Conservation (phyloP, 306 rosid genomes). For the Arachis stenosperma region DNA sequence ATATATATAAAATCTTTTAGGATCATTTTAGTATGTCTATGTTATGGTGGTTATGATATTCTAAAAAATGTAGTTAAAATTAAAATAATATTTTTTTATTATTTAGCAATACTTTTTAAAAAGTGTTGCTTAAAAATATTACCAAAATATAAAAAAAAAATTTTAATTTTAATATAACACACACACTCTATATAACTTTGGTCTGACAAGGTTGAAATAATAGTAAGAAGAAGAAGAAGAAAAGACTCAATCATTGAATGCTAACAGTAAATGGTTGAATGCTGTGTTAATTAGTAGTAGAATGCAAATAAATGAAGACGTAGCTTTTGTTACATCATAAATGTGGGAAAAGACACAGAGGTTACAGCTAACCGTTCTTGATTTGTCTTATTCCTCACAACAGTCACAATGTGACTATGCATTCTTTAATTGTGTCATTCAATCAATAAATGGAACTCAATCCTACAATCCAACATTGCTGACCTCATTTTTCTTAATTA, state of each 20-base stretch:
- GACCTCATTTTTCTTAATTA: background rate
- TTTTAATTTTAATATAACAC: too few relatives aligned
- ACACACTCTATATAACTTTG: background rate
- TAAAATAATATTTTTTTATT: too few relatives aligned
- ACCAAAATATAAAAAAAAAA: too few relatives aligned
- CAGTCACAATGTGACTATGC: background rate
- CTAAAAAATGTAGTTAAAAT: too few relatives aligned
- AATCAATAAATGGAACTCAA: background rate
- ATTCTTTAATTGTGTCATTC: background rate
- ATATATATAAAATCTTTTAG: too few relatives aligned
- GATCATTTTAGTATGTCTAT: too few relatives aligned
- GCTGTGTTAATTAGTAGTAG: background rate
- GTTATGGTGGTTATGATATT: too few relatives aligned
- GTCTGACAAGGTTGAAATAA: conserved; percentile 15
- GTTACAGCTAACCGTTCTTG: background rate
- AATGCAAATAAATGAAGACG: background rate
- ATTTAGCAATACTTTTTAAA: too few relatives aligned
- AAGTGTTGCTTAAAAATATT: too few relatives aligned
- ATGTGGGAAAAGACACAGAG: background rate
- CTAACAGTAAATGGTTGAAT: conserved; percentile 21
- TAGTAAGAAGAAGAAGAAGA: background rate
- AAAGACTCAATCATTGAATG: conserved; percentile 26
- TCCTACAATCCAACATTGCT: background rate
- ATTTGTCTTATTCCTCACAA: conserved; percentile 10
- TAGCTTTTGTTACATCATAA: background rate